A percentile compares a stretch with the other conserved stretches of the same genome.
Evolutionary conservation across 2,329 filamentous ascomycete genomes (phyloP).

Genomic region (Clonostachys rhizophaga): DNA sequence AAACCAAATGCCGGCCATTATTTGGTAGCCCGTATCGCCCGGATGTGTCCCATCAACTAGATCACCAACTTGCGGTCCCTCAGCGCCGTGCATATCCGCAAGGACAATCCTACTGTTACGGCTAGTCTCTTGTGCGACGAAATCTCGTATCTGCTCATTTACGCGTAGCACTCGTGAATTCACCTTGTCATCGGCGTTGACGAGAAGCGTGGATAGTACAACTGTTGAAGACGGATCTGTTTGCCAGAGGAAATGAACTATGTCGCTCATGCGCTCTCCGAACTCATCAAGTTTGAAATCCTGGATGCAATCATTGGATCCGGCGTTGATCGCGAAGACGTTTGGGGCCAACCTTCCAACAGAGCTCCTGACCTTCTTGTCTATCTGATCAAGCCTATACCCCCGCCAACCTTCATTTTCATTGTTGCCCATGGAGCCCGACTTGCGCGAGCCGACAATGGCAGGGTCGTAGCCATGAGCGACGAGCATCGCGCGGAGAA

Average conservation of each 20-base stretch:
- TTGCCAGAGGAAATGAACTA: constrained; percentile 21
- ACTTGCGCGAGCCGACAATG: constrained; percentile 27
- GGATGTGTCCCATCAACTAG: constrained; percentile 10
- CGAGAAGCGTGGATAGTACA: constrained; percentile 18
- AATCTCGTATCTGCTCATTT: too few relatives aligned
- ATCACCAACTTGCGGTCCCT: constrained; percentile 16
- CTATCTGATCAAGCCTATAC: constrained; percentile 23
- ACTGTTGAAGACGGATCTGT: constrained; percentile 19
- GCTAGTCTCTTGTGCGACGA: too few relatives aligned
- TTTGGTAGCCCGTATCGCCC: too few relatives aligned
- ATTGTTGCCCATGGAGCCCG: constrained; percentile 27
- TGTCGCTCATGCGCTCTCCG: constrained; percentile 14
- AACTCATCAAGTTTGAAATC: constrained; percentile 18
- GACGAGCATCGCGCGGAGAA: constrained; percentile 24
- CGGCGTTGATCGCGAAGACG: constrained; percentile 28
- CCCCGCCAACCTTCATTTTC: constrained; percentile 28
- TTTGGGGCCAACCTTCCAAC: constrained; percentile 23
- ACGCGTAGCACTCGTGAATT: constrained; percentile 11
- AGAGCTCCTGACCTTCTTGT: constrained; percentile 16
- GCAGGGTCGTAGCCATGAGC: constrained; percentile 19
- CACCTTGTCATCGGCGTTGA: constrained; percentile 12
- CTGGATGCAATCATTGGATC: constrained; percentile 31
- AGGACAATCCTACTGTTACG: constrained; percentile 17
- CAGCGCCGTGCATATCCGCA: constrained; percentile 26
- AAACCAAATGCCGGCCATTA: not conserved